Conservation (phyloP, 371 early-diverging fungal genomes). For the Conidiobolus incongruus region DNA sequence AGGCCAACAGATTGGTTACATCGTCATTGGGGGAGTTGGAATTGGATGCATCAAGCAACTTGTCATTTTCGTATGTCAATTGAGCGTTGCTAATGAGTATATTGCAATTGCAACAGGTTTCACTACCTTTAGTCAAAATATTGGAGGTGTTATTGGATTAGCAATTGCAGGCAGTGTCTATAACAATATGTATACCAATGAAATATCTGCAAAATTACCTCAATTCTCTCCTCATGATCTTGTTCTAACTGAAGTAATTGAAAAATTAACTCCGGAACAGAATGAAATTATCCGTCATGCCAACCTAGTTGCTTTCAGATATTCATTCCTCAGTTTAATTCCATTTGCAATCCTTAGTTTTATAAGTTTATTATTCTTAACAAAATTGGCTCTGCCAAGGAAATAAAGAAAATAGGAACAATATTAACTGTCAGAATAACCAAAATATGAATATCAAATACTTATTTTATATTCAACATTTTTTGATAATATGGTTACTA, state of each 20-base stretch:
- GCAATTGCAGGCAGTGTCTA: slow-evolving; percentile 25
- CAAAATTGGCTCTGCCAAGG: too few relatives aligned
- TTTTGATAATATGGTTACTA: too few relatives aligned
- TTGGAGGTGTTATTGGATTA: slow-evolving; percentile 46
- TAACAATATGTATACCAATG: background rate
- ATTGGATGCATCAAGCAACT: background rate
- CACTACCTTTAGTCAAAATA: slow-evolving; percentile 25
- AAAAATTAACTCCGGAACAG: background rate
- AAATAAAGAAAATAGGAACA: too few relatives aligned
- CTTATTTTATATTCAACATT: too few relatives aligned
- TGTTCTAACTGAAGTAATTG: too few relatives aligned
- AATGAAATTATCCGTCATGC: background rate
- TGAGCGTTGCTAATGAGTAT: slow-evolving; percentile 17
- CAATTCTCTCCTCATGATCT: too few relatives aligned
- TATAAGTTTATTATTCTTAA: background rate
- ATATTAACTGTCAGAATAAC: too few relatives aligned
- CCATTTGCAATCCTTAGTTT: background rate
- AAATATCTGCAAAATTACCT: background rate
- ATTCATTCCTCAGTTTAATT: background rate
- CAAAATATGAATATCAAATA: too few relatives aligned
- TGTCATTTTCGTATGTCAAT: slow-evolving; percentile 21
- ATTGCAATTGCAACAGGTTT: slow-evolving; percentile 41
- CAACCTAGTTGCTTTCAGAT: background rate
- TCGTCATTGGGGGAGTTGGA: background rate
- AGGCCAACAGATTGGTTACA: background rate